Base-by-base conservation (phyloP, 2,329 filamentous ascomycete genomes). In the Venturia oleaginea region DNA sequence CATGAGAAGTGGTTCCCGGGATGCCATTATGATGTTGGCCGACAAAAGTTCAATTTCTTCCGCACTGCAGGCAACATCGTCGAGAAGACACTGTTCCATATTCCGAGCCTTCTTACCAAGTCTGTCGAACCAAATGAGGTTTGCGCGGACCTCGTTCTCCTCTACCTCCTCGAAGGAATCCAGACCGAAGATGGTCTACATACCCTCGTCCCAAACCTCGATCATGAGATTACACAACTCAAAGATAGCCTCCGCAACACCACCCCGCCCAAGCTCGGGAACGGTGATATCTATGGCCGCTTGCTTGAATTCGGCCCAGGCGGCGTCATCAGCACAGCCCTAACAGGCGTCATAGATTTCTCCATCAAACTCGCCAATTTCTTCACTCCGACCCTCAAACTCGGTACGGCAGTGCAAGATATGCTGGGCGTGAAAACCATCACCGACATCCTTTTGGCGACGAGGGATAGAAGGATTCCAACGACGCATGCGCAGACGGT, bases 11-110 rank as follows among this genome's bases (percentile, higher is more conserved):
- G 73, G 74, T 74, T 76, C 38, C 74, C 74, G 1, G 73, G 73
- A 32, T 71, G 71, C n/a, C 74, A 76, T 48, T 75, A 75, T 65
- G 74, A 76, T 60, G 43, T 75, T 22, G 73, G 74, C 1, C 70
- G 73, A 19, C 72, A 74, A 66, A 69, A 69, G 0, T 76, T 75
- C 64, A 69, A 73, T 32, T 76, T 75, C 63, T 57, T 75, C 2
- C 66, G 73, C 1, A 69, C 71, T 57, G 68, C 67, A 24, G 62
- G 65, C 3, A 72, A 73, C 34, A 65, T 68, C 60, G 65, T 74
- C 3, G 73, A 76, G 61, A 67, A 67, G 11, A 42, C 68, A 0
- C 61, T 75, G 2, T 71, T 72, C 0, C 65, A 65, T 51, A 32
- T 75, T 2, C 73, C 73, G 6, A 67, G 70, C 43, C 42, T 70